These are phyloP conservation scores for Schizophyllum commune DNA, from an alignment of 1,284 basidiomycete species.

Conservation along the genomic window DNA sequence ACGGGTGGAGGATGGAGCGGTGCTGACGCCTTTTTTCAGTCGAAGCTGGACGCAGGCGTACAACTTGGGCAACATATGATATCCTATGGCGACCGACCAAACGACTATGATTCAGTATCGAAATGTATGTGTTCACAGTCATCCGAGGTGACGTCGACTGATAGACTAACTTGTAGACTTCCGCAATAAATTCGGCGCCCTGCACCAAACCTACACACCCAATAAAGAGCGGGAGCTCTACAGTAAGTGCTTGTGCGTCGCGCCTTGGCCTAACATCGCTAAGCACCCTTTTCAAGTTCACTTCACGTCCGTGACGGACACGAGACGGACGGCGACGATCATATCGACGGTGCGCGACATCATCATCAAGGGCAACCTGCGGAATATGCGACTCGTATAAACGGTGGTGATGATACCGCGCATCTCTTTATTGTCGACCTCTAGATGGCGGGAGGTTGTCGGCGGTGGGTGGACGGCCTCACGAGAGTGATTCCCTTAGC, in stretches of 20 bases:
- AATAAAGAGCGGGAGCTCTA: conserved; percentile 65
- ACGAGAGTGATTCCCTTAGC: too few relatives aligned
- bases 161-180: conserved; percentile 38
- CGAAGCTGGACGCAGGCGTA: conserved; percentile 71
- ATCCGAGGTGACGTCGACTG: conserved; percentile 3
- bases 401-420: conserved; percentile 3
- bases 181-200: conserved; percentile 57
- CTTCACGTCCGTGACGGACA: conserved; percentile 73
- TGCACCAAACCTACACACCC: conserved; percentile 59
- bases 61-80: conserved; percentile 58
- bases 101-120: conserved; percentile 65
- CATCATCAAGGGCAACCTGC: conserved; percentile 51
- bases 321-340: conserved; percentile 46
- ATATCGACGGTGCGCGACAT: conserved; percentile 58
- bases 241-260: conserved; percentile 32
- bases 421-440: conserved; percentile 2
- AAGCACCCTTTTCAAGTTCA: conserved; percentile 41
- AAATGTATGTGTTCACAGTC: conserved; percentile 48
- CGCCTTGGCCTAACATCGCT: conserved; percentile 1
- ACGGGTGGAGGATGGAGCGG: too few relatives aligned
- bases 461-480: too few relatives aligned
- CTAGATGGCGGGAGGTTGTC: too few relatives aligned
- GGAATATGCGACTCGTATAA: conserved; percentile 46
- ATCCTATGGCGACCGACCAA: conserved; percentile 61
- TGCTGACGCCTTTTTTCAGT: neutral